phyloP scores from a whole-genome alignment of 2,329 filamentous ascomycete genomes.

The Rhynchosporium secalis region DNA sequence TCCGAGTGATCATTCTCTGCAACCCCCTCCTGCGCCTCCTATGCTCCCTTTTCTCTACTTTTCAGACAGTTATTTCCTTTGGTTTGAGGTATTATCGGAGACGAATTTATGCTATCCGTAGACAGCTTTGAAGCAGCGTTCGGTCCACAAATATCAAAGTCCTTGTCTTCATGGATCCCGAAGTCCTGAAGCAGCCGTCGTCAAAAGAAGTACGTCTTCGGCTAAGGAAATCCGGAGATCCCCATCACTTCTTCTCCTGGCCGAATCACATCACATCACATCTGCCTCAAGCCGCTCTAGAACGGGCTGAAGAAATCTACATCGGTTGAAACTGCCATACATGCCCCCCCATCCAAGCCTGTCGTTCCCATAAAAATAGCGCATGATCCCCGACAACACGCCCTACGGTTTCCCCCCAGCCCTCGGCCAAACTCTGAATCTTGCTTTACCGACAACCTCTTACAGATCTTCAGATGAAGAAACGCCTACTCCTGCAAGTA shows the following conservation, averaged over 20 bases:
- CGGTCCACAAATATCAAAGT: too few species aligned
- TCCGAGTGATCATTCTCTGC: too few species aligned
- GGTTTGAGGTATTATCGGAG: too few species aligned
- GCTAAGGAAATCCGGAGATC: neutral
- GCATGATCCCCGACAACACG: constrained; percentile 1
- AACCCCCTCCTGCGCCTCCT: too few species aligned
- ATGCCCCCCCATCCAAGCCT: neutral
- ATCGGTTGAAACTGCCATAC: constrained; percentile 7
- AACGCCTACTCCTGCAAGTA: neutral
- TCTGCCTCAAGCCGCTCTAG: neutral
- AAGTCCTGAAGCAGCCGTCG: too few species aligned
- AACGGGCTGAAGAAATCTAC: too few species aligned
- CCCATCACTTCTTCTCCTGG: neutral
- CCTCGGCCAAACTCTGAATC: constrained; percentile 1
- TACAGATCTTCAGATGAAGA: constrained; percentile 9
- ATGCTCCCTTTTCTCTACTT: too few species aligned
- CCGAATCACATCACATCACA: neutral
- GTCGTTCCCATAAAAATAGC: neutral
- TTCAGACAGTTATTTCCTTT: too few species aligned
- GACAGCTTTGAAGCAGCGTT: too few species aligned
- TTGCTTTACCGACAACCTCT: neutral
- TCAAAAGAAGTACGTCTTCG: too few species aligned
- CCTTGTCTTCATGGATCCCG: too few species aligned
- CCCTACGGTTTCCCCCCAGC: constrained; percentile 7
- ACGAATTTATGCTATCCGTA: too few species aligned